Evolutionary conservation across 176 grass and related monocot genomes (phyloP), one percentile per base, ranked within the genome.

Genomic region (Secale cereale): DNA sequence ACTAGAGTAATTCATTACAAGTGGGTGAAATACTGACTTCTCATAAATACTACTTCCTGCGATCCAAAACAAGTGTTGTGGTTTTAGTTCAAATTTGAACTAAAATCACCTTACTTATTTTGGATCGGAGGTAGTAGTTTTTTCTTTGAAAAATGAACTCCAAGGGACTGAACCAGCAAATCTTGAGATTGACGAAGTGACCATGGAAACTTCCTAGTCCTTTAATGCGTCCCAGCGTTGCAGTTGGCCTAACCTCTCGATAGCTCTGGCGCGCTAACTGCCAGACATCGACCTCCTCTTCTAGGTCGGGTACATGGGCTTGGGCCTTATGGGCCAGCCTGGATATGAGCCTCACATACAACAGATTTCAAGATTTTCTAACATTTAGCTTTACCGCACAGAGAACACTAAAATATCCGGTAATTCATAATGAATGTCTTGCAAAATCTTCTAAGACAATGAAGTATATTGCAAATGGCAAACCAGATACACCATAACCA

Each of bases 311-410:
- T 57, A 57, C 19, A 57, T 57, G 54, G 52, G 52, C 52, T 1
- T 57, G 52, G 52, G 20, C 20, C 52, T 57, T 22, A 57, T 57
- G 52, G 52, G 54, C 54, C 54, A 57, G 48, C 48, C 48, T 52
- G 48, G 48, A 52, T 52, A 52, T 52, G 48, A 16, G 48, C 48
- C 48, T 52, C 48, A 52, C 48, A 52, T 52, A 52, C 16, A 52
- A 52, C 48, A 52, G 46, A 71, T 27, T 82, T 82, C 46, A 20
- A 70, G 23, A 70, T 19, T 61, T 61, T 78, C n/a, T 26, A 78
- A 19, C 57, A 61, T 33, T 60, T 39, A 60, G 33, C 76, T 78
- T 78, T 37, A 61, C 6, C 35, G 13, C 22, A 39, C 54, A 78
- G 32, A 40, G 37, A 61, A 78, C 33, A 78, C 31, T 36, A 78